Base-by-base conservation (phyloP, 2,329 filamentous ascomycete species). In the Sodiomyces alkalinus region DNA sequence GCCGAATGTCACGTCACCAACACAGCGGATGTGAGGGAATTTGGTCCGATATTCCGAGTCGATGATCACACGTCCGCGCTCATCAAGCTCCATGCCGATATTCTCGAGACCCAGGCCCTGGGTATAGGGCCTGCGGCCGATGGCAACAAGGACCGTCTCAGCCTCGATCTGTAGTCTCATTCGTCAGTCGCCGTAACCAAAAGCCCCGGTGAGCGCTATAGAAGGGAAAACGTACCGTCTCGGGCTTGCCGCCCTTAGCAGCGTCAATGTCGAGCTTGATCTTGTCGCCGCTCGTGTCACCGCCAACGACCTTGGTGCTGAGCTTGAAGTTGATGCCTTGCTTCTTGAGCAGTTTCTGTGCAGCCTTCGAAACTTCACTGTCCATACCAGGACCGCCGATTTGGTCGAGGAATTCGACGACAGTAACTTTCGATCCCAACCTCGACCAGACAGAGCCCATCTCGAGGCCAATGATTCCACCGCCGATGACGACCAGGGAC, bases 41-140 rank as follows among this genome's bases (percentile, higher is more conserved):
- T 94, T 96, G 49, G 90, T 98, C 59, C 90, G 85, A 71, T 93
- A 98, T 60, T 98, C 87, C 45, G 86, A 85, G 66, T 98, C 90
- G 52, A 98, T 94, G 46, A 98, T 80, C 38, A 98, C 68, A 46
- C 90, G 83, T 49, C 90, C 90, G 43, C 81, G 80, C 51, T 96
- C 86, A 53, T 98, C 90, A 36, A 79, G 69, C 58, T 93, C 83
- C 29, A 94, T 66, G 39, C 85, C 86, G 43, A 93, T 76, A 58
- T 92, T 94, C 62, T 98, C 90, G 37, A 96, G 70, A 42, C 81
- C 85, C 14, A 98, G 78, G 37, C 85, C 86, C 38, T 72, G 64
- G 35, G 90, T 98, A 67, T 94, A 98, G 30, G 90, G 90, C 40
- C 87, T 77, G 47, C 90, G 85, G 40, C 90, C 90, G 49, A 98